Percentiles rank a stretch among this genome's conserved stretches.
phyloP scores from a whole-genome alignment of 805 yeast species.

The Cyberlindnera xylosilytica region DNA sequence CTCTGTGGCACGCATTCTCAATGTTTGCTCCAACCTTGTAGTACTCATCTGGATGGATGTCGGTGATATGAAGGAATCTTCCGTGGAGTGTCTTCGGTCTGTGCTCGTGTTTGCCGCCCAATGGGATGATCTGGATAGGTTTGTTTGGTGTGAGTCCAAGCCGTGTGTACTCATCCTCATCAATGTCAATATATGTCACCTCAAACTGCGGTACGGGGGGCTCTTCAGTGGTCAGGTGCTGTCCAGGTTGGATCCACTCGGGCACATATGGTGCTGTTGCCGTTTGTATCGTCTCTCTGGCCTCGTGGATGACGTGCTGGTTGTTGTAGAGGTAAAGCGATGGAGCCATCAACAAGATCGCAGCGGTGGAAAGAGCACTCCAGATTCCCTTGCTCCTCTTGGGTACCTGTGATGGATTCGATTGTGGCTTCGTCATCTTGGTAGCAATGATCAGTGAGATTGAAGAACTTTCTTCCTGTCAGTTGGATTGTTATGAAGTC shows the following conservation, averaged over 20 bases:
- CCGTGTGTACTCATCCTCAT: conserved; percentile 29
- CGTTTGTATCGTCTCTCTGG: background rate
- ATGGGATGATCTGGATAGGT: conserved; percentile 31
- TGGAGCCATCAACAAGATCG: conserved; percentile 3
- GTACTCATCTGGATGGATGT: conserved; percentile 78
- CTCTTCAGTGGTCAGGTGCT: too few relatives aligned
- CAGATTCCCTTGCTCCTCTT: background rate
- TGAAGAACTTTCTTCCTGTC: too few relatives aligned
- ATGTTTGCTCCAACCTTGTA: conserved; percentile 51
- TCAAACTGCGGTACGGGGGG: background rate
- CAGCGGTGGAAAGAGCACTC: background rate
- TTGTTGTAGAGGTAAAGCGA: conserved; percentile 5
- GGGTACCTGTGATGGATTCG: too few relatives aligned
- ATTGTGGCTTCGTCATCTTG: too few relatives aligned
- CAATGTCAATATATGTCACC: conserved; percentile 16
- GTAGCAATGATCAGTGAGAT: too few relatives aligned
- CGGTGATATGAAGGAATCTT: conserved; percentile 81
- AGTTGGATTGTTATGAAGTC: too few relatives aligned
- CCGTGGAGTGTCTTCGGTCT: conserved; percentile 45
- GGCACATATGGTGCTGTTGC: background rate
- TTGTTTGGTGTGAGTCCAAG: conserved; percentile 41
- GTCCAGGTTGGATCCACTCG: background rate
- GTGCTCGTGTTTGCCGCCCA: conserved; percentile 14
- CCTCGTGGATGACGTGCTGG: background rate
- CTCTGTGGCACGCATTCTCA: conserved; percentile 56